Conservation (phyloP, 306 rosid species). For the Lathyrus tuberosus region DNA sequence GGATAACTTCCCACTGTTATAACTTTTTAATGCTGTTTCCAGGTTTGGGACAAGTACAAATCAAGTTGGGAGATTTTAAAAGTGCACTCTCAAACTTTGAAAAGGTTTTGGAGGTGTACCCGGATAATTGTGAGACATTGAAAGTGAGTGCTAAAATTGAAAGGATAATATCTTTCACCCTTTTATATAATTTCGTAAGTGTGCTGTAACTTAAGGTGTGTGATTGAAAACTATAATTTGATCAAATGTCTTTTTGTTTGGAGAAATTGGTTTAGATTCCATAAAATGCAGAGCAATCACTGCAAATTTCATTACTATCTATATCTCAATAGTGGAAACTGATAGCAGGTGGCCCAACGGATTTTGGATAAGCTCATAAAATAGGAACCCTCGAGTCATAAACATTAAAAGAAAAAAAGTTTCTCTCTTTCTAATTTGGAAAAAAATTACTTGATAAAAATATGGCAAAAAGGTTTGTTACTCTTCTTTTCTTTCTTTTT, state of each 20-base stretch:
- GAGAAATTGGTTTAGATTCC: conserved; percentile 32
- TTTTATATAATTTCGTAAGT: conserved; percentile 24
- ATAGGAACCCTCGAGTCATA: no score
- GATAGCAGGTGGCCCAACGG: no score
- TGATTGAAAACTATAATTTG: conserved; percentile 28
- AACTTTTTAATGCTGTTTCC: conserved; percentile 41
- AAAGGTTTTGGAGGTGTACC: conserved; percentile 88
- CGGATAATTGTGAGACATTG: conserved; percentile 90
- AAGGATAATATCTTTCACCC: conserved; percentile 18
- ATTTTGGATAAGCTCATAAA: no score
- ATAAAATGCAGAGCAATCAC: conserved; percentile 9
- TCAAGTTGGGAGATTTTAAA: conserved; percentile 91
- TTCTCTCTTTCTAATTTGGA: no score
- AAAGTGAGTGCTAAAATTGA: conserved; percentile 64
- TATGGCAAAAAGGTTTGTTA: no score
- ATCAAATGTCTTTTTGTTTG: conserved; percentile 22
- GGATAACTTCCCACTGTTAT: conserved; percentile 28
- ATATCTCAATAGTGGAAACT: neutral
- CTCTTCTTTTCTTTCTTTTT: no score
- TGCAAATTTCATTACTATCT: conserved; percentile 13
- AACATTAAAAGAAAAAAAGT: no score
- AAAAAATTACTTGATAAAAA: no score
- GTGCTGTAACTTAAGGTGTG: conserved; percentile 27
- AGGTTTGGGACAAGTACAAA: conserved; percentile 98
- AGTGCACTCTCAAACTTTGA: conserved; percentile 92